Conservation (phyloP, 2,329 filamentous ascomycete genomes). For the Claviceps paspali region DNA sequence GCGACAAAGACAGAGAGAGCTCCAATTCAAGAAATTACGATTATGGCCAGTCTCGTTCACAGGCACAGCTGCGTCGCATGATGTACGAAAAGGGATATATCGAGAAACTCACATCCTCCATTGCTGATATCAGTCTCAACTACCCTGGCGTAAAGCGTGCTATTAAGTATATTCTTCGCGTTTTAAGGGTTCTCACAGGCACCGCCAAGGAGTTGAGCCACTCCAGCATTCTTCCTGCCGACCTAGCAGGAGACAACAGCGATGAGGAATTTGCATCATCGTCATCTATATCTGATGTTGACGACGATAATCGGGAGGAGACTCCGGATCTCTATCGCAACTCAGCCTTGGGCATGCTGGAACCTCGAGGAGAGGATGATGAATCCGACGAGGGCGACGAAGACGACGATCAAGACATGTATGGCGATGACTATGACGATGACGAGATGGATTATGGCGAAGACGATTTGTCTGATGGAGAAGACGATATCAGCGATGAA, state of each 20-base stretch:
- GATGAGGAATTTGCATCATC: slow-evolving; percentile 81
- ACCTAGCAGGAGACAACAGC: slow-evolving; percentile 48
- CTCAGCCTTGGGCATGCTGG: slow-evolving; percentile 87
- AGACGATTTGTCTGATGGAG: slow-evolving; percentile 66
- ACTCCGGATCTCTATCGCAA: slow-evolving; percentile 96
- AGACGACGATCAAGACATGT: slow-evolving; percentile 78
- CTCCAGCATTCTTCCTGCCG: slow-evolving; percentile 55
- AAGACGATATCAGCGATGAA: slow-evolving; percentile 80
- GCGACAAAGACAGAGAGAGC: slow-evolving; percentile 53
- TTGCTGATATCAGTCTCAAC: slow-evolving; percentile 89
- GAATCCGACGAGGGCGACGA: slow-evolving; percentile 63
- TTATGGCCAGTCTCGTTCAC: slow-evolving; percentile 37
- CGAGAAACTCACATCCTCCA: slow-evolving; percentile 72
- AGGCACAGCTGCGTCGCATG: slow-evolving; percentile 73
- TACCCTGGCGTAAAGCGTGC: slow-evolving; percentile 86
- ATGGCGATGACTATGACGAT: slow-evolving; percentile 77
- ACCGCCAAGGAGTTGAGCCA: slow-evolving; percentile 79
- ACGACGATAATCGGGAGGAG: slow-evolving; percentile 68
- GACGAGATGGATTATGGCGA: slow-evolving; percentile 87
- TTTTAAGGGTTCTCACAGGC: slow-evolving; percentile 72
- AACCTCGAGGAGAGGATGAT: slow-evolving; percentile 66
- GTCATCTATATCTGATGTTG: slow-evolving; percentile 77
- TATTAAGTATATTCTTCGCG: slow-evolving; percentile 89
- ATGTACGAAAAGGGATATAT: slow-evolving; percentile 99
- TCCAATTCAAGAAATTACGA: slow-evolving; percentile 25